Evolutionary conservation across 2,329 filamentous ascomycete genomes (phyloP), one percentile per base, ranked within the genome.

Genomic region (Ceratocystis cubensis): DNA sequence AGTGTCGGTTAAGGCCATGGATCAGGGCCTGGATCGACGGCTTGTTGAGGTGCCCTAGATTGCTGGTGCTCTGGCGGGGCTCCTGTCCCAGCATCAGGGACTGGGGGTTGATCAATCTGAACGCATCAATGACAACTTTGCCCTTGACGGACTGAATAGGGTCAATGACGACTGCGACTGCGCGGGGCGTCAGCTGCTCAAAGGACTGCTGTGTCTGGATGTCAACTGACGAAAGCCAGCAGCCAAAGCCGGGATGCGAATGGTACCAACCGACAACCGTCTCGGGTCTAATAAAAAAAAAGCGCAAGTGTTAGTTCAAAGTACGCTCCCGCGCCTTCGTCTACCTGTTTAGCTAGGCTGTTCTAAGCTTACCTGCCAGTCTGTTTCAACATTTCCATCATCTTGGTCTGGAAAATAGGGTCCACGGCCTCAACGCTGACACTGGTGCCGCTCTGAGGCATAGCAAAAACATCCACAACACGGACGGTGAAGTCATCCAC

Each of bases 161-260:
- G 74, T 99, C 94, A 73, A 99, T 91, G 72, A 99, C 94, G 63
- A 99, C 94, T 71, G 94, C 94, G 70, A 99, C 94, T 71, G 94
- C 93, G 74, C 94, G 91, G 45, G 94, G 91, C 6, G 91, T 99
- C 68, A 99, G 85, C 78, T 97, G 94, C 79, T 99, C 94, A 77
- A 99, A 99, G n/a, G 92, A 96, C 78, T 99, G 94, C 75, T 99
- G 94, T 37, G 94, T 99, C 80, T 99, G 97, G 81, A 99, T 97
- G 81, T 99, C 94, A 75, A 99, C 94, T 20, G 89, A 95, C 1
- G 94, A 99, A 30, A 99, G 86, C 94, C 94, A 99, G 82, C 94
- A 99, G 72, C 94, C 94, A 75, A 99, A 99, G 72, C 94, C 94
- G 63, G 94, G 94, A 83, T 99, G 94, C 70, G 94, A 97, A 79